Base-by-base conservation (phyloP, 2,329 filamentous ascomycete genomes). In the Aspergillus candidus region DNA sequence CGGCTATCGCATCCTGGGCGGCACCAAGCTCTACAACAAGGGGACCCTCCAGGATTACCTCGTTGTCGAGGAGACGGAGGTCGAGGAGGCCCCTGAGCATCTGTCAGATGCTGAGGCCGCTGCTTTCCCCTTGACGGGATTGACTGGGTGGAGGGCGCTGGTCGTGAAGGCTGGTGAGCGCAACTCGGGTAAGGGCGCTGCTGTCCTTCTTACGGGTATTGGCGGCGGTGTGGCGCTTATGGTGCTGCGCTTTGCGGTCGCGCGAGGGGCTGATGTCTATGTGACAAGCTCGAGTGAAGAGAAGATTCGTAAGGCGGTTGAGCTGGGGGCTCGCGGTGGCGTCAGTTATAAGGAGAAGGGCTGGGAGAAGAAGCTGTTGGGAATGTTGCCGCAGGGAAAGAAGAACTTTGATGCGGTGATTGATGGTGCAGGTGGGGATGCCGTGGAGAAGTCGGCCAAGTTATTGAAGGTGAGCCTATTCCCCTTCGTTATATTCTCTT, bases 201-300 rank as follows among this genome's bases (percentile, higher is more conserved):
- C 94, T 60, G 74, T 97, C 4, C 72, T 97, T 29, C 70, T 97
- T 34, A 96, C 91, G 4, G 91, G 91, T 0, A 94, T 97, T 65
- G 91, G 91, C 0, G 91, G 91, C 31, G 91, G 91, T 35, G 91
- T 96, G 1, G 91, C 91, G 30, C 71, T 96, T 43, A 83, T 87
- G 72, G 84, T 79, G 5, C 71, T 96, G 55, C 76, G 88, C 63
- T 94, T 94, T 67, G 89, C 80, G 10, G 80, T 83, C 11, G 88
- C 80, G 8, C 70, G 80, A 52, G 86, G 88, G 32, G 80, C 83
- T 56, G 80, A 83, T 62, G 84, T 91, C n/a, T 94, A 76, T 60
- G 88, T 95, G 43, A 91, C 84, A 2, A 88, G 83, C 43, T 82
- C 86, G 7, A 83, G 80, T 51, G 67, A 79, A 52, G 81, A 77